Percentiles rank a stretch among this genome's conserved stretches.
phyloP scores from a whole-genome alignment of 768 basidiomycete genomes.

The Astraeus odoratus region DNA sequence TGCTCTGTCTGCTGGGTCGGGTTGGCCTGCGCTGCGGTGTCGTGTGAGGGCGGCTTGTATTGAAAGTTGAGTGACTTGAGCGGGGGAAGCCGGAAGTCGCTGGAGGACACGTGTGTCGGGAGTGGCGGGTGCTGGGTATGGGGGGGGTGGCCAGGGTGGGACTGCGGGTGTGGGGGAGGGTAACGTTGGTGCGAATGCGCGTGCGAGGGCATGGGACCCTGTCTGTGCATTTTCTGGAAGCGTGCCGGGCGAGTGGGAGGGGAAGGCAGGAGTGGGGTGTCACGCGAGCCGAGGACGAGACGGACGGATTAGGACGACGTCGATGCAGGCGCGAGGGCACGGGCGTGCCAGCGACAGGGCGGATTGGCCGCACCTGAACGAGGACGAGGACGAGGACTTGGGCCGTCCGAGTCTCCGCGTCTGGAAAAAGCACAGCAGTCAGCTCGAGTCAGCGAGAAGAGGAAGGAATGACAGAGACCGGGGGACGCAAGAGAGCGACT shows the following conservation, averaged over 20 bases:
- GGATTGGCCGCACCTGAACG: too few relatives aligned
- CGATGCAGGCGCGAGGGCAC: too few relatives aligned
- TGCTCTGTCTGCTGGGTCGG: background rate
- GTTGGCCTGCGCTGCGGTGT: conserved; percentile 3
- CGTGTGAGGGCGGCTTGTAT: conserved; percentile 30
- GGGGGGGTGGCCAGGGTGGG: conserved; percentile 17
- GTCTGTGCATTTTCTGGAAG: background rate
- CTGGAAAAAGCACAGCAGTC: too few relatives aligned
- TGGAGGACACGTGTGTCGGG: conserved; percentile 32
- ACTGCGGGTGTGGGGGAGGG: background rate
- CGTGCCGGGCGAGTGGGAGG: too few relatives aligned
- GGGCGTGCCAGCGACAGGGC: too few relatives aligned
- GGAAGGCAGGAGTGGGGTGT: too few relatives aligned
- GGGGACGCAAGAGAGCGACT: too few relatives aligned
- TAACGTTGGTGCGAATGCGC: background rate
- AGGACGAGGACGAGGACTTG: too few relatives aligned
- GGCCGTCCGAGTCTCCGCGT: too few relatives aligned
- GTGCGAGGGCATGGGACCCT: background rate
- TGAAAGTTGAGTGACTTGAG: conserved; percentile 68
- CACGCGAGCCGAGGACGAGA: background rate
- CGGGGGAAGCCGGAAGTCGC: conserved; percentile 56
- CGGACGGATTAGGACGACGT: too few relatives aligned
- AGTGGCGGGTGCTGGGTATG: conserved; percentile 28
- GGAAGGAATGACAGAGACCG: too few relatives aligned
- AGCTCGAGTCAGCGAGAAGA: too few relatives aligned